Base-by-base conservation (phyloP, 2,329 filamentous ascomycete genomes). In the Sporothrix protearum region DNA sequence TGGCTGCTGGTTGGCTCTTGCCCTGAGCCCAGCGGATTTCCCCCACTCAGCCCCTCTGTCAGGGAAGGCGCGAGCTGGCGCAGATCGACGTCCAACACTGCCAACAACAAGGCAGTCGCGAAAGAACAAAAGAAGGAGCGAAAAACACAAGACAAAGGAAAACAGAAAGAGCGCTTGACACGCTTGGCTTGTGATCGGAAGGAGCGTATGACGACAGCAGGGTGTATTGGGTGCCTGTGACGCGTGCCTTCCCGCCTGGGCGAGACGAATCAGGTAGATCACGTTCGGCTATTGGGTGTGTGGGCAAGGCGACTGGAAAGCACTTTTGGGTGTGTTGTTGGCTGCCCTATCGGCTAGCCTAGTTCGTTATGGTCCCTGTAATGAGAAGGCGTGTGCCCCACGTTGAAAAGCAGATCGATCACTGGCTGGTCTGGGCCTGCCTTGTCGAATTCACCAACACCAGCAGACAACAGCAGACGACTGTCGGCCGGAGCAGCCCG, bases 401-500 rank as follows among this genome's bases (percentile, higher is more conserved):
- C 42, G 63, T 49, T 12, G 25, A 12, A 66, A 39, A 61, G 33
- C 16, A 22, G 33, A 33, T 61, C 57, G 63, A 33, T 49, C 25
- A 49, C 42, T 49, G 42, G 42, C 25, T 30, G 39, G 39, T 12
- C 61, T 49, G 33, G 33, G 16, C 57, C 33, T 39, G 33, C 33
- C 12, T 47, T 33, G 25, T 28, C 36, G 22, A 42, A 39, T n/a
- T 49, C 42, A 33, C 61, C 30, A n/a, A 49, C 61, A 47, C 22
- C n/a, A 12, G n/a, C 39, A 25, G 2, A 42, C 57, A 53, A 53
- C 6, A 53, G n/a, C 22, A 28, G 49, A 28, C 49, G 49, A 12
- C 49, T 30, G 25, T 71, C 72, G 72, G 72, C 72, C 72, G 72
- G 72, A 73, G 72, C 69, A 73, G 71, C 64, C 72, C 72, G 72